Evolutionary conservation across 129 eudicot species (phyloP), one percentile per base, ranked within the genome.

Genomic region (Arctium minus): DNA sequence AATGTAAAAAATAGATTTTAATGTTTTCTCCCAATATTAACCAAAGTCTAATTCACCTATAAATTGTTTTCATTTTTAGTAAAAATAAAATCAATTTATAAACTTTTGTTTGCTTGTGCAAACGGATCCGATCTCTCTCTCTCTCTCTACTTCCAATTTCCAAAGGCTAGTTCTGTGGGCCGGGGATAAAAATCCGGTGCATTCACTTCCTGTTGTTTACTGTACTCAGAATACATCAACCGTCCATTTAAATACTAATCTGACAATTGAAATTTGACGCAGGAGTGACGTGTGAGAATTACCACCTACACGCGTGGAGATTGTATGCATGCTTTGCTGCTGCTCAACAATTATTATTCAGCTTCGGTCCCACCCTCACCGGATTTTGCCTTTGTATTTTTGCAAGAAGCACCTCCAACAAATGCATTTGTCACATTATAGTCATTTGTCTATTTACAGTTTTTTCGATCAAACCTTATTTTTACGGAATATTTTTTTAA

Each of bases 321-420:
- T 70, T 22, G 56, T 72, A 42, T 82, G 71, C 85, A 82, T 82
- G 85, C 68, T 82, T 65, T 37, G 40, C 69, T 40, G 73, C 82
- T 60, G 68, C 27, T 22, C 27, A 60, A 60, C 18, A 39, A 53
- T 22, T 22, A 22, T 22, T 22, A 22, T 36, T 71, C 11, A 67
- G 33, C 71, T 0, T 2, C 38, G 70, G 75, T 40, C 80, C 73
- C 53, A 30, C 35, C 6, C 18, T 13, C 68, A 60, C 29, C 29
- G 67, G 67, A 9, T 60, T 7, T 72, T 73, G 8, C 8, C 10
- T 5, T 39, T 73, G 77, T 40, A 0, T 67, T 29, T 67, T 65
- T 75, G 35, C 68, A 9, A 0, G 39, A 2, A 6, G 35, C 4
- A 30, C 76, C 81, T 46, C 68, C 12, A 40, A 62, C 35, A 74